Evolutionary conservation across 1,139 yeast genomes (phyloP).

Genomic region (Taphrina pruni): DNA sequence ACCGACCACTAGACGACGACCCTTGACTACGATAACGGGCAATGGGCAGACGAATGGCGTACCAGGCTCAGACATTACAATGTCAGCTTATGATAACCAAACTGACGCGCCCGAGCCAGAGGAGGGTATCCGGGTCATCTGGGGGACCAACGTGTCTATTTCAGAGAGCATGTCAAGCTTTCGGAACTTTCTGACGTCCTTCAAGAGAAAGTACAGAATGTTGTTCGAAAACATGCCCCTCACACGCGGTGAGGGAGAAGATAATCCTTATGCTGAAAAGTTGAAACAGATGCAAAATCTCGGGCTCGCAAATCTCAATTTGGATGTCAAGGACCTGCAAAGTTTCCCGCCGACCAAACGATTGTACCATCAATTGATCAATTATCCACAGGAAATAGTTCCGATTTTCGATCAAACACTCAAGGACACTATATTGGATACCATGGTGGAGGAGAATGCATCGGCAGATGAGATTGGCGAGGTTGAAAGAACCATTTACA

Average conservation of each 20-base stretch:
- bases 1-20: constrained; percentile 51
- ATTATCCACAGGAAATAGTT: constrained; percentile 94
- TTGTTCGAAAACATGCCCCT: constrained; percentile 56
- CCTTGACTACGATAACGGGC: neutral
- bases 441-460: constrained; percentile 61
- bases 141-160: constrained; percentile 98
- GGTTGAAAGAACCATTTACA: constrained; percentile 68
- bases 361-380: constrained; percentile 80
- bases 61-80: constrained; percentile 55
- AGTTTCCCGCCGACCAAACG: constrained; percentile 78
- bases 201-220: constrained; percentile 77
- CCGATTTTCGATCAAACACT: constrained; percentile 97
- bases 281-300: constrained; percentile 71
- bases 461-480: constrained; percentile 51
- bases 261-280: constrained; percentile 72
- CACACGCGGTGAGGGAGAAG: constrained; percentile 68
- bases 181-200: constrained; percentile 80
- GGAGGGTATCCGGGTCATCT: constrained; percentile 73
- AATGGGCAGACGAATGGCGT: constrained; percentile 21
- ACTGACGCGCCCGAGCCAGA: constrained; percentile 48
- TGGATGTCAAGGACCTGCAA: constrained; percentile 80
- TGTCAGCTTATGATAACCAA: constrained; percentile 42
- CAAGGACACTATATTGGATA: constrained; percentile 84
- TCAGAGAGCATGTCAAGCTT: constrained; percentile 81
- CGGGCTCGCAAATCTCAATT: constrained; percentile 80